Percentiles rank a stretch among this genome's conserved stretches.
Conservation (phyloP, 192 early-diverging fungal species). For the Backusella luteola region DNA sequence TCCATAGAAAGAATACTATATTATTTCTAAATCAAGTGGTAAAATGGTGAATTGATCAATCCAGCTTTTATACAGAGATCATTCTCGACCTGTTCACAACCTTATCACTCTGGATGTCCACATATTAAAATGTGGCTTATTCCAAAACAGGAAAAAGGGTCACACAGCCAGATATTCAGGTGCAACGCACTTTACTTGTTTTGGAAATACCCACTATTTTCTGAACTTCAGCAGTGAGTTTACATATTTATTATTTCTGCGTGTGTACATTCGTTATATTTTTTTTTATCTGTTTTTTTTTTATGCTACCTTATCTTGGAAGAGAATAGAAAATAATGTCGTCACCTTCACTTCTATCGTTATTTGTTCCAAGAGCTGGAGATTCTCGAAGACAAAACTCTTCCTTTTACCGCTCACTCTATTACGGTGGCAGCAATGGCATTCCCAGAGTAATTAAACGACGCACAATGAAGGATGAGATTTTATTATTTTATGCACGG, state of each 20-base stretch:
- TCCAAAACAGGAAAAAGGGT: too few relatives aligned
- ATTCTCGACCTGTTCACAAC: too few relatives aligned
- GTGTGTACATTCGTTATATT: too few relatives aligned
- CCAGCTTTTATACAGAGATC: too few relatives aligned
- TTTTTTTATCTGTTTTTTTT: not conserved
- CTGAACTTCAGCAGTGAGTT: too few relatives aligned
- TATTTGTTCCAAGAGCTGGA: not conserved
- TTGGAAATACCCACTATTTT: too few relatives aligned
- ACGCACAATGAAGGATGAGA: not conserved
- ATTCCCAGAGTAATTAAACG: not conserved
- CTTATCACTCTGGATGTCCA: too few relatives aligned
- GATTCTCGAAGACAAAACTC: not conserved
- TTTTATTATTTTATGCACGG: slow-evolving; percentile 12
- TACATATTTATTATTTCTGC: too few relatives aligned
- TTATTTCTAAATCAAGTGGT: not conserved
- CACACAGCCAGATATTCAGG: too few relatives aligned
- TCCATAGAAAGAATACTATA: not conserved
- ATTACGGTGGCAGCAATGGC: not conserved
- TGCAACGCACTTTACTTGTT: too few relatives aligned
- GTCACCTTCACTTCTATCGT: not conserved
- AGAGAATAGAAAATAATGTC: not conserved
- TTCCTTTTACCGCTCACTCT: not conserved
- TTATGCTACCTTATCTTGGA: not conserved
- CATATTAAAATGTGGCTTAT: too few relatives aligned
- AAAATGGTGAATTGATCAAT: too few relatives aligned